These are phyloP conservation scores for Solanum chmielewskii DNA, from an alignment of 257 asterid genomes.

Conservation along the genomic window DNA sequence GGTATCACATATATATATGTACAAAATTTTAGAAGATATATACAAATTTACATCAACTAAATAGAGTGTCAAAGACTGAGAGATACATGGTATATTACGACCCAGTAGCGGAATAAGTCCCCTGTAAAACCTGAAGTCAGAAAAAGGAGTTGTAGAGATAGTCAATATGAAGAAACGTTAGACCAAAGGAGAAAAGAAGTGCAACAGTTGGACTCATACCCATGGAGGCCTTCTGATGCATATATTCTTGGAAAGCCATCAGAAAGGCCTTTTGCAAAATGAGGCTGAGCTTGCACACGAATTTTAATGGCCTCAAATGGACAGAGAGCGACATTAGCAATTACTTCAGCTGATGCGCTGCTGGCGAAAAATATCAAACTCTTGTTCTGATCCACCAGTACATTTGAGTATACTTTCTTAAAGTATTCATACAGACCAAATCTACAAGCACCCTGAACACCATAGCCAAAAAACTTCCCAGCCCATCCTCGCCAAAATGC, in stretches of 20 bases:
- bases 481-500: slow-evolving; percentile 41
- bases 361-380: slow-evolving; percentile 23
- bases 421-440: slow-evolving; percentile 39
- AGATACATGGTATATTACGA: slow-evolving; percentile 34
- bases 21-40: not conserved
- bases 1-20: not conserved
- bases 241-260: slow-evolving; percentile 38
- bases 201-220: slow-evolving; percentile 11
- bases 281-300: slow-evolving; percentile 35
- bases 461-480: slow-evolving; percentile 40
- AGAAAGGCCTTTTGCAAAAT: slow-evolving; percentile 26
- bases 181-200: not conserved
- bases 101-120: slow-evolving; percentile 40
- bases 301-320: slow-evolving; percentile 43
- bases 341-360: slow-evolving; percentile 33
- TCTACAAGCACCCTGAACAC: slow-evolving; percentile 43
- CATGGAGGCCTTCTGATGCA: slow-evolving; percentile 25
- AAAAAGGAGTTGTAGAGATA: not conserved
- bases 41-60: not conserved
- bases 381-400: slow-evolving; percentile 26
- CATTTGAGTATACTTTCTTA: slow-evolving; percentile 20
- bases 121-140: slow-evolving; percentile 27
- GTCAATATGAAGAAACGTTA: not conserved
- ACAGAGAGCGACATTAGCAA: slow-evolving; percentile 31
- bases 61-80: not conserved